Conservation (phyloP, 2,329 filamentous ascomycete genomes). For the Ampelomyces quisqualis region DNA sequence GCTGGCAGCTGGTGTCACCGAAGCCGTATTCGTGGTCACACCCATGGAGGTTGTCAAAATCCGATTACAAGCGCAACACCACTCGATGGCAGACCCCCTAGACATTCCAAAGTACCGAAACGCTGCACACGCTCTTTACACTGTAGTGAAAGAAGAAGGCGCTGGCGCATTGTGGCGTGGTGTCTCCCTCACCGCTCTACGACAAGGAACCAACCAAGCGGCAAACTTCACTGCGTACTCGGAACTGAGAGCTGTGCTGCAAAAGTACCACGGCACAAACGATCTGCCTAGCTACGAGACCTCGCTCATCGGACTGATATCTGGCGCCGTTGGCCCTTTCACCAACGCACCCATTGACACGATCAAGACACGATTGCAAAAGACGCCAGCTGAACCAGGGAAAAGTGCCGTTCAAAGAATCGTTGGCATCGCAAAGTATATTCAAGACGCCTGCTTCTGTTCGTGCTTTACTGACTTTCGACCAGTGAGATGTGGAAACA, state of each 20-base stretch:
- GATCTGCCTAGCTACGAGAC: constrained; percentile 86
- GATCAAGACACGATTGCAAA: constrained; percentile 96
- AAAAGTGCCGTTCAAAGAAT: constrained; percentile 81
- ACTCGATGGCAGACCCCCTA: constrained; percentile 95
- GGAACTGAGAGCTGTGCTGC: constrained; percentile 80
- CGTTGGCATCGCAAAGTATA: constrained; percentile 64
- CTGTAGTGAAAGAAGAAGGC: constrained; percentile 89
- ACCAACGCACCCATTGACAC: constrained; percentile 98
- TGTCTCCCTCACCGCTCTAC: constrained; percentile 86
- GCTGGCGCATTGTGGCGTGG: constrained; percentile 85
- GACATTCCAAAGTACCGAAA: constrained; percentile 97
- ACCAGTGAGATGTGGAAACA: constrained; percentile 63
- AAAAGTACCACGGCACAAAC: constrained; percentile 70
- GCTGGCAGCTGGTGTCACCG: constrained; percentile 88
- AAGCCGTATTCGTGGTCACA: constrained; percentile 93
- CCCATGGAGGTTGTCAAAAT: constrained; percentile 99
- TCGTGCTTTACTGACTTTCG: constrained; percentile 10
- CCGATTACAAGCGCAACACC: constrained; percentile 93
- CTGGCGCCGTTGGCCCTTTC: constrained; percentile 91
- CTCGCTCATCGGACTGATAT: constrained; percentile 83
- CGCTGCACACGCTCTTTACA: constrained; percentile 79
- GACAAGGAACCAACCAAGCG: constrained; percentile 96
- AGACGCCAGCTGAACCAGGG: constrained; percentile 77
- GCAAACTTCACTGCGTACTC: constrained; percentile 96
- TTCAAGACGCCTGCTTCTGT: constrained; percentile 8